Percentiles rank a stretch among this genome's conserved stretches.
phyloP scores from a whole-genome alignment of 2,329 filamentous ascomycete species.

The Aureobasidium sp. region DNA sequence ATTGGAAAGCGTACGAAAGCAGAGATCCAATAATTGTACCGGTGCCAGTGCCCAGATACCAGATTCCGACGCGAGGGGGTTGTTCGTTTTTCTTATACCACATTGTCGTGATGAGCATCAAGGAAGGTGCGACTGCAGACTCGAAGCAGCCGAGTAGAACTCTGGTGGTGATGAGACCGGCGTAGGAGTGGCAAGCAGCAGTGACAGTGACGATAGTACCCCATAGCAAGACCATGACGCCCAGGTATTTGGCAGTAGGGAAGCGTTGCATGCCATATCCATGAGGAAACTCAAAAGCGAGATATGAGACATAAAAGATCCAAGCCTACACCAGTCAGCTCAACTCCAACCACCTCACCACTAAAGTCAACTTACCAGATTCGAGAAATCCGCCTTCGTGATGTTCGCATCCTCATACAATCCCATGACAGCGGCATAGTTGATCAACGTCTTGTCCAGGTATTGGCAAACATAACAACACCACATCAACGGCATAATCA shows the following conservation, averaged over 20 bases:
- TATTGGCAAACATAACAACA: conserved; percentile 33
- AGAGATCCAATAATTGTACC: conserved; percentile 50
- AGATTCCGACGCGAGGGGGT: conserved; percentile 54
- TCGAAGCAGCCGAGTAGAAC: conserved; percentile 48
- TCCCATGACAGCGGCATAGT: conserved; percentile 37
- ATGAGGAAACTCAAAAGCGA: conserved; percentile 33
- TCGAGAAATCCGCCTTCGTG: conserved; percentile 29
- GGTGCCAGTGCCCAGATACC: conserved; percentile 56
- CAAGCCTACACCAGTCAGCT: conserved; percentile 18
- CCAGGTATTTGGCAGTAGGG: conserved; percentile 47
- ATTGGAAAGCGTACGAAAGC: conserved; percentile 49
- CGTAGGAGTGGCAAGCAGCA: conserved; percentile 44
- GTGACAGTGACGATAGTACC: conserved; percentile 42
- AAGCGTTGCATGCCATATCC: conserved; percentile 46
- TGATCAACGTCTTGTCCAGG: conserved; percentile 34
- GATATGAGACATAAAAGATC: conserved; percentile 31
- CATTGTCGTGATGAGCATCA: conserved; percentile 48
- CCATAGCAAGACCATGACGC: conserved; percentile 37
- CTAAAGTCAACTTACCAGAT: conserved; percentile 16
- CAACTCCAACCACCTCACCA: background rate
- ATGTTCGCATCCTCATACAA: conserved; percentile 30
- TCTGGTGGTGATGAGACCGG: conserved; percentile 41
- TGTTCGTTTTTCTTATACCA: conserved; percentile 41
- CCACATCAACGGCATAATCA: conserved; percentile 35
- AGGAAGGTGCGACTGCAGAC: conserved; percentile 44